Evolutionary conservation across 495 filamentous ascomycete species (phyloP), one percentile per base, ranked within the genome.

Genomic region (Lineolata rhizophorae): DNA sequence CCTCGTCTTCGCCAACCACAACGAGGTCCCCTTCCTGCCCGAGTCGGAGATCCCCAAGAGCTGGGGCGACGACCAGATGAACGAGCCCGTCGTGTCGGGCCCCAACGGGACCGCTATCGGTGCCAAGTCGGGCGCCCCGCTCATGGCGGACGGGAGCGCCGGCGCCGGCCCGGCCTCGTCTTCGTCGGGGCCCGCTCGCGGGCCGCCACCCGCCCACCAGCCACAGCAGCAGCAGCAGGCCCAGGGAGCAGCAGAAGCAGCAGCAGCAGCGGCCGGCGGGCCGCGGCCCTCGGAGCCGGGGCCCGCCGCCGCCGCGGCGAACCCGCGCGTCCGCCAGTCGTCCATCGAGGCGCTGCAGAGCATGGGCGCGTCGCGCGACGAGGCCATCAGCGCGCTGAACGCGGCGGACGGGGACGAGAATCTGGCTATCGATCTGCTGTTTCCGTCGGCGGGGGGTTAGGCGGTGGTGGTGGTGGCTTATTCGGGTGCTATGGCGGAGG

Each of bases 31-130:
- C 0, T 99, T 99, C 52, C 60, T 99, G 4, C 79, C 79, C 14
- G 84, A 93, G 53, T 74, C 73, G 10, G 87, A 99, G 29, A 92
- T 95, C 21, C 87, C 87, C 11, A 87, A 76, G 52, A 58, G 71
- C 24, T 51, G 58, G 9, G 81, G 87, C 34, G 65, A 76, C 35
- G 71, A 72, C 15, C 59, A 67, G 31, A 62, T 72, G 31, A 62
- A 76, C 22, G 87, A 97, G 50, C 83, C 83, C 8, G 76, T 70
- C n/a, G 66, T 94, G 19, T 64, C 73, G 27, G 90, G 90, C 0
- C 73, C 82, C 0, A 77, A 70, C 29, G 85, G 87, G 0, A 83
- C 77, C 1, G 76, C 74, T 29, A 76, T 93, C 39, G 83, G 84
- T 31, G 75, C 68, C 20, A 64, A 72, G 27, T 75, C 81, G n/a